phyloP scores from a whole-genome alignment of 1,284 basidiomycete genomes.

The Volvariella volvacea region DNA sequence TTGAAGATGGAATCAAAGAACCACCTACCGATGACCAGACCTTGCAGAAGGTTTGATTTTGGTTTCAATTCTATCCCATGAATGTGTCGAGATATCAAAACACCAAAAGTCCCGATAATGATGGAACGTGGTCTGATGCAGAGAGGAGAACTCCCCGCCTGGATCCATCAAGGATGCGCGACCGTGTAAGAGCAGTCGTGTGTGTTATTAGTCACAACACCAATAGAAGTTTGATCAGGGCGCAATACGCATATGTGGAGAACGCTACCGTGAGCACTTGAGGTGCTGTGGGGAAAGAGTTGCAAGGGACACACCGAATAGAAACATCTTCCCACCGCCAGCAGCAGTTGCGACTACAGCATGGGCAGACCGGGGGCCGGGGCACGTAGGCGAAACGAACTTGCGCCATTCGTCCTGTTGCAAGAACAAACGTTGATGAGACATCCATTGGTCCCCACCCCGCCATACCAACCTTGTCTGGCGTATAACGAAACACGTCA shows the following conservation, averaged over 20 bases:
- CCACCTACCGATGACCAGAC: conserved; percentile 71
- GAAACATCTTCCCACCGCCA: conserved; percentile 78
- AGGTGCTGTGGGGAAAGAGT: too few relatives aligned
- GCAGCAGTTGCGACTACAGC: conserved; percentile 68
- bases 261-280: too few relatives aligned
- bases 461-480: conserved; percentile 55
- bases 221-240: too few relatives aligned
- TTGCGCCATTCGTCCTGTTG: conserved; percentile 74
- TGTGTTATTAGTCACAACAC: conserved; percentile 10
- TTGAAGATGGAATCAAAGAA: too few relatives aligned
- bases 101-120: conserved; percentile 88
- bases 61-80: conserved; percentile 88
- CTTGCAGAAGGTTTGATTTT: conserved; percentile 78
- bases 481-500: conserved; percentile 76
- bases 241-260: too few relatives aligned
- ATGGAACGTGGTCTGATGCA: conserved; percentile 85
- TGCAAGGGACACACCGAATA: conserved; percentile 54
- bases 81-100: conserved; percentile 68
- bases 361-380: conserved; percentile 81
- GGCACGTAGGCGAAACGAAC: conserved; percentile 77
- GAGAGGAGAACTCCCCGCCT: conserved; percentile 83
- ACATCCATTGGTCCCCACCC: too few relatives aligned
- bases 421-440: too few relatives aligned
- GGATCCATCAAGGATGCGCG: not conserved
- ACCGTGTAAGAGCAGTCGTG: not conserved